Base-by-base conservation (phyloP, 306 rosid species). In the Senna tora region DNA sequence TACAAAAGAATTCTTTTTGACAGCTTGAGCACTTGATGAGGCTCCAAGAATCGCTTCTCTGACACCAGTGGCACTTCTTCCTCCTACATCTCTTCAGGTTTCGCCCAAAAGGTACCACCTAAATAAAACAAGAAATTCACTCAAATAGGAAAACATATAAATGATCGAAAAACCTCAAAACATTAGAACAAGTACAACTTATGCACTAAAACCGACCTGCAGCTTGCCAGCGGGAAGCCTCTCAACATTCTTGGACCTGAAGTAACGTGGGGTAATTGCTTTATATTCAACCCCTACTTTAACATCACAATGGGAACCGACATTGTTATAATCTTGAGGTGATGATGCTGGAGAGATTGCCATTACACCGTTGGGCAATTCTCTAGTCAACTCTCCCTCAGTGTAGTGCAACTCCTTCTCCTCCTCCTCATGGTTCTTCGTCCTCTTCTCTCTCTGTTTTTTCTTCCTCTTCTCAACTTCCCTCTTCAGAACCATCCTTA, bases 281-380 rank as follows among this genome's bases (percentile, higher is more conserved):
- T 42, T 79, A 30, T 49, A 33, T 52, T 84, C 85, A 42, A 55
- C 85, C 46, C 86, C 96, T 4, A 85, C 81, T 75, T 85, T 91
- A 46, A 81, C 83, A 75, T 74, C 86, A 55, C 80, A 80, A 55
- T 84, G 78, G 2, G 91, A 75, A 83, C 80, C 87, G 57, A 55
- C 92, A 86, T 95, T 91, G 85, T 75, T 64, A 49, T 75, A 81
- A 81, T 81, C 82, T 36, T n/a, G 71, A 0, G 77, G 77, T 2
- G 85, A 77, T 15, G 84, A 79, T 22, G 93, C 87, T 1, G 96
- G 86, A 28, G 99, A 84, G 46, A 95, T 95, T 51, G 91, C 96
- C 99, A 95, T 95, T 7, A 84, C 81, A n/a, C 99, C 99, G 53
- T 95, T 84, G 0, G 97, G 96, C 81, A 95, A 87, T 75, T 95